Percentiles rank a stretch among this genome's conserved stretches.
Conservation (phyloP, 192 early-diverging fungal genomes). For the Phycomyces blakesleeanus region DNA sequence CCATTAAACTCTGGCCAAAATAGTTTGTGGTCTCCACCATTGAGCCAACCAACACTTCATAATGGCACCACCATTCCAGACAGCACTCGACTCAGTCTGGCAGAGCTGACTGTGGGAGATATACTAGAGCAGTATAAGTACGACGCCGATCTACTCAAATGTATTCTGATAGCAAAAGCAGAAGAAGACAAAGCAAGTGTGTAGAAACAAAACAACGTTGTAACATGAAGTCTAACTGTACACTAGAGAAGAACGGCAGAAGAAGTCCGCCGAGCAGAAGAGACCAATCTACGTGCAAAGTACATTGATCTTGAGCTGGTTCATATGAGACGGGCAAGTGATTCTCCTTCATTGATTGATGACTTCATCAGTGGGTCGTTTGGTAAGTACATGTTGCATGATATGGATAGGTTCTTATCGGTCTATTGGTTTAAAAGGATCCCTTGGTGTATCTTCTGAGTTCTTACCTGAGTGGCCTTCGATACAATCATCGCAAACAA, state of each 20-base stretch:
- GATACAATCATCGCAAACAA: background rate
- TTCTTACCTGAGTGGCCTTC: conserved; percentile 9
- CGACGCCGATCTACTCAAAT: background rate
- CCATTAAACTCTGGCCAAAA: too few relatives aligned
- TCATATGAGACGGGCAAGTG: conserved; percentile 2
- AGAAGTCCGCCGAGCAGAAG: conserved; percentile 27
- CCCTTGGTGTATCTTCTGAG: conserved; percentile 5
- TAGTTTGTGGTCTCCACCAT: too few relatives aligned
- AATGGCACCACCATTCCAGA: too few relatives aligned
- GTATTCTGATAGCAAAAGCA: background rate
- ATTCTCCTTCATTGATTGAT: conserved; percentile 13
- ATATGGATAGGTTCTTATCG: background rate
- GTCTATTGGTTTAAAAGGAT: background rate
- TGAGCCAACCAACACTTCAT: too few relatives aligned
- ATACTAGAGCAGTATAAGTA: background rate
- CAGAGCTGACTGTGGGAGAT: background rate
- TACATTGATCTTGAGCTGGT: conserved; percentile 23
- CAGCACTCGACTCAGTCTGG: background rate
- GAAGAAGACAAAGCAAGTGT: background rate
- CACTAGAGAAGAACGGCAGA: conserved; percentile 32
- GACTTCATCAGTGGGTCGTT: conserved; percentile 9
- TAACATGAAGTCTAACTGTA: background rate
- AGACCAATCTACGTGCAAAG: conserved; percentile 24
- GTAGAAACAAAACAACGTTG: background rate
- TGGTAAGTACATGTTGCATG: conserved; percentile 3